Evolutionary conservation across 192 early-diverging fungal species (phyloP).

Genomic region (Coemansia umbellata): DNA sequence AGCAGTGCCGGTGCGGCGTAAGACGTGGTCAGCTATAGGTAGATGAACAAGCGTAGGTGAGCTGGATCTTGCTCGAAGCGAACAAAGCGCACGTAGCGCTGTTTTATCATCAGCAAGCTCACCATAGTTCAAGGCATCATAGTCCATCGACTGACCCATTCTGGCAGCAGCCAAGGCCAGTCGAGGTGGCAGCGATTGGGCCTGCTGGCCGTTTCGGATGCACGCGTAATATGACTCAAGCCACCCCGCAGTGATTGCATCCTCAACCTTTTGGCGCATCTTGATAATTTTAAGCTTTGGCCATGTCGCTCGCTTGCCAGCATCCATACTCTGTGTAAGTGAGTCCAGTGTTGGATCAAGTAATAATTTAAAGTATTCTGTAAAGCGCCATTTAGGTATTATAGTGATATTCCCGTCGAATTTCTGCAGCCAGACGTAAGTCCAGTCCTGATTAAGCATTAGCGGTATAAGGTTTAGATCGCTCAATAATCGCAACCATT

Average conservation of each 20-base stretch:
- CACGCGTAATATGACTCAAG: conserved; percentile 12
- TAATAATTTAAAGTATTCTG: conserved; percentile 63
- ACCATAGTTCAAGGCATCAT: neutral
- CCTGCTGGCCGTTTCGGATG: neutral
- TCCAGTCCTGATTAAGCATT: conserved; percentile 74
- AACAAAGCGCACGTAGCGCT: neutral
- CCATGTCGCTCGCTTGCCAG: conserved; percentile 64
- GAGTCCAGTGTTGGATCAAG: conserved; percentile 60
- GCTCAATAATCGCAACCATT: conserved; percentile 77
- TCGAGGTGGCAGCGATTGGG: conserved; percentile 1
- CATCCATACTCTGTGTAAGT: conserved; percentile 55
- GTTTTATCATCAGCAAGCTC: neutral
- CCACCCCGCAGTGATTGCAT: conserved; percentile 49
- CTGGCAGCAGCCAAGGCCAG: conserved; percentile 1
- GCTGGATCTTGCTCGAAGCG: neutral
- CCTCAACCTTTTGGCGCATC: conserved; percentile 72
- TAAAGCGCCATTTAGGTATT: conserved; percentile 57
- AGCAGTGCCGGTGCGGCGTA: neutral
- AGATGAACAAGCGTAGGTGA: neutral
- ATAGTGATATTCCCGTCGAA: conserved; percentile 91
- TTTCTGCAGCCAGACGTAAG: conserved; percentile 80
- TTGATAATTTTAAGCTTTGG: conserved; percentile 76
- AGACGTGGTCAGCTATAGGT: neutral
- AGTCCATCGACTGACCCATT: neutral
- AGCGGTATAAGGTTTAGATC: conserved; percentile 77